Conservation (phyloP, 192 early-diverging fungal species). For the Gigaspora rosea region DNA sequence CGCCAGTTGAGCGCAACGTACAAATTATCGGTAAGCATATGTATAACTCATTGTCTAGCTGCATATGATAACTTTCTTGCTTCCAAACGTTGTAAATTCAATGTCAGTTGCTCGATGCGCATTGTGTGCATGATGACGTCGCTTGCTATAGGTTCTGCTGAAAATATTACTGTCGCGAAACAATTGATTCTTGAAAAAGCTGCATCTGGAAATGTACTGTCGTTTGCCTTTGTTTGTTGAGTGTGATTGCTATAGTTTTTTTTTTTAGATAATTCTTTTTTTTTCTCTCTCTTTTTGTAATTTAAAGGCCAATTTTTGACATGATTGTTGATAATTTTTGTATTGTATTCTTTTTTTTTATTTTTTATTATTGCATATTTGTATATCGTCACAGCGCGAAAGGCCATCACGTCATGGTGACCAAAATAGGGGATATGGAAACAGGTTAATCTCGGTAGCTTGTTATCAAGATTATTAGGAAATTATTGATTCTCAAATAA, state of each 20-base stretch:
- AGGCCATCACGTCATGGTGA: constrained; percentile 23
- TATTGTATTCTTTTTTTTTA: constrained; percentile 5
- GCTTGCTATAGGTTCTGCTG: constrained; percentile 31
- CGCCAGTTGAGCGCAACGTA: constrained; percentile 46
- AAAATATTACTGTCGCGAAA: constrained; percentile 34
- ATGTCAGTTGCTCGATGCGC: constrained; percentile 33
- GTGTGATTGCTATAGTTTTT: constrained; percentile 33
- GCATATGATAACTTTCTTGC: constrained; percentile 14
- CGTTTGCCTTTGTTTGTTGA: constrained; percentile 32
- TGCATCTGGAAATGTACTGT: constrained; percentile 36
- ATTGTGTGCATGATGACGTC: constrained; percentile 28
- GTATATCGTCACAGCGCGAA: constrained; percentile 18
- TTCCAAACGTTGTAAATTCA: constrained; percentile 26
- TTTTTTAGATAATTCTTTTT: background rate
- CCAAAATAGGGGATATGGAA: constrained; percentile 23
- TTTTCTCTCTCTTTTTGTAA: background rate
- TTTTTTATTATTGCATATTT: background rate
- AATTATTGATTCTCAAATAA: background rate
- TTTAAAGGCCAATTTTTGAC: constrained; percentile 7
- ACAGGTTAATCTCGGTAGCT: background rate
- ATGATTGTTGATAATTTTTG: constrained; percentile 20
- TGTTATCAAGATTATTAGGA: background rate
- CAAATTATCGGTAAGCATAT: constrained; percentile 31
- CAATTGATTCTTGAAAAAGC: constrained; percentile 36
- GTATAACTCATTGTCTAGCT: constrained; percentile 24